Evolutionary conservation across 2,329 filamentous ascomycete genomes (phyloP), one percentile per base, ranked within the genome.

Genomic region (Aquanectria penicillioides): DNA sequence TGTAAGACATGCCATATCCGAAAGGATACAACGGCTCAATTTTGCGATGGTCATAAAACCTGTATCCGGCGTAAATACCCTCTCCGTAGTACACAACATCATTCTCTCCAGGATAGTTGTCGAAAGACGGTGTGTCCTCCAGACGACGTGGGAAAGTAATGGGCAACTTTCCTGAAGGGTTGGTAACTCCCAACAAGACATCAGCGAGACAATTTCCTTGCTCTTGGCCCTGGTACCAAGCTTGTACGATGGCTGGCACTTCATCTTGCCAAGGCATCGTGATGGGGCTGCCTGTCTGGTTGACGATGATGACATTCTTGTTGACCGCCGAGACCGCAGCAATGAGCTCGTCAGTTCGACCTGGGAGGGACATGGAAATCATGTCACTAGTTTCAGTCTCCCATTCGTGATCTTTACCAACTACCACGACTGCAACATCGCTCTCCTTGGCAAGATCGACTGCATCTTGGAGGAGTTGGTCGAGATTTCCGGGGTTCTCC

Each of bases 1-100:
- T 65, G 36, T 65, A 64, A n/a, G 57, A 59, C 2, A 65, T 26
- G 2, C 61, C 63, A 3, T 48, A 33, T 2, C 62, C 63, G 12
- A 65, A 65, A 5, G 61, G 43, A 13, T 59, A 65, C 2, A 87
- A 79, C 0, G 86, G 81, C 22, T 84, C 78, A 28, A 68, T 62
- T 13, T 66, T 62, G 25, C 64, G 63, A n/a, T 63, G 51, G 7
- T 92, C 89, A 69, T 90, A 92, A 75, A 85, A 90, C 10, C 88
- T 79, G 73, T 93, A 93, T 0, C 90, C 90, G 12, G 92, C 81
- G 70, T 89, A 92, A 34, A 92, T 80, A 55, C 89, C 89, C 73
- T 92, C 90, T 23, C 88, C 89, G 66, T 92, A 92, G 3, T 62
- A 75, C 1, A 87, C 86, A 49, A 86, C 79, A 41, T 89, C 83